A percentile compares a stretch with the other conserved stretches of the same genome.
Conservation (phyloP, 2,329 filamentous ascomycete species). For the Mariannaea sp. region DNA sequence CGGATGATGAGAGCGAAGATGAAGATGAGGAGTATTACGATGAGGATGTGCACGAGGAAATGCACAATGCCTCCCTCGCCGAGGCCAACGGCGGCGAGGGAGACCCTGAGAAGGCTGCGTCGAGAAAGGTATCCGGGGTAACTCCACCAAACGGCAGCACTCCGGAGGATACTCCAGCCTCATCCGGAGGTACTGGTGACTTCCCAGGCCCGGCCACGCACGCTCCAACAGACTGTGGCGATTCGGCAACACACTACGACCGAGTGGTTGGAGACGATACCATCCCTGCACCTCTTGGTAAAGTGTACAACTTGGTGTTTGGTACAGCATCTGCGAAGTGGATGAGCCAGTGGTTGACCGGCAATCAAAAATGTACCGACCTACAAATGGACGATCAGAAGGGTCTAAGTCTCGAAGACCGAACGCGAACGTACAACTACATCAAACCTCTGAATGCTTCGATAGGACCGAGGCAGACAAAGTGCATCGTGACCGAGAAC, state of each 20-base stretch:
- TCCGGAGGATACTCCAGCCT: slow-evolving; percentile 53
- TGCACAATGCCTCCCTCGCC: slow-evolving; percentile 71
- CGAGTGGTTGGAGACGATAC: slow-evolving; percentile 83
- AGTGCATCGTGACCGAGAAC: slow-evolving; percentile 85
- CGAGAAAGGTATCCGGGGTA: slow-evolving; percentile 72
- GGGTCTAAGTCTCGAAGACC: slow-evolving; percentile 75
- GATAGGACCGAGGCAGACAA: slow-evolving; percentile 92
- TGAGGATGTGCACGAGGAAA: slow-evolving; percentile 78
- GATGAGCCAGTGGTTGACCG: slow-evolving; percentile 84
- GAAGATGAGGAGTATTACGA: slow-evolving; percentile 66
- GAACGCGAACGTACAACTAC: slow-evolving; percentile 77
- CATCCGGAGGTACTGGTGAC: slow-evolving; percentile 57
- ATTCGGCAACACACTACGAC: slow-evolving; percentile 79
- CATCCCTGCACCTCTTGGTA: slow-evolving; percentile 85
- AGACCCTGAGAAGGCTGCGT: slow-evolving; percentile 64
- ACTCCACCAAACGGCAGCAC: slow-evolving; percentile 49
- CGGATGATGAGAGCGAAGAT: slow-evolving; percentile 68
- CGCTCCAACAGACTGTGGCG: slow-evolving; percentile 82
- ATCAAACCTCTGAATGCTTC: slow-evolving; percentile 86
- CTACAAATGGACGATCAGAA: slow-evolving; percentile 84
- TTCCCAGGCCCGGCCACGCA: slow-evolving; percentile 87
- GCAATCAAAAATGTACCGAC: slow-evolving; percentile 89
- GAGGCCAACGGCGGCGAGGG: slow-evolving; percentile 51
- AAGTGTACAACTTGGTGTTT: slow-evolving; percentile 88
- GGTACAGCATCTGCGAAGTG: slow-evolving; percentile 78